These are phyloP conservation scores for Acanthamoeba sp. DNA, from an alignment of 208 protist species.

Conservation along the genomic window DNA sequence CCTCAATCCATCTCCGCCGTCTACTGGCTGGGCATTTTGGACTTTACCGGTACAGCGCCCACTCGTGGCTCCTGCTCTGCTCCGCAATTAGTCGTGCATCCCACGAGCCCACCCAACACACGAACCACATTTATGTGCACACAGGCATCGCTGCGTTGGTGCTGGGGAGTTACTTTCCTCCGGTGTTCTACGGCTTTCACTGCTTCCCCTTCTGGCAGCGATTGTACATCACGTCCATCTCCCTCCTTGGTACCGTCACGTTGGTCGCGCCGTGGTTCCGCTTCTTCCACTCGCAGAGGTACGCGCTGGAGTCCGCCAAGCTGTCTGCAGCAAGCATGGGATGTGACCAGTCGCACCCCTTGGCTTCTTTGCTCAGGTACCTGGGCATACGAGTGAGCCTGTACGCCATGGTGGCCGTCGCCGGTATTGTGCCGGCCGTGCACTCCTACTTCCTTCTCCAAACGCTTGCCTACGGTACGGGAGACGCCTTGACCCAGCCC, in stretches of 20 bases:
- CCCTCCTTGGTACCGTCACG: constrained; percentile 30
- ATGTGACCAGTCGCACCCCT: background rate
- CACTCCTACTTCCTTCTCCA: constrained; percentile 11
- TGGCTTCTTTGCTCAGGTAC: background rate
- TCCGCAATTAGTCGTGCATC: too few species aligned
- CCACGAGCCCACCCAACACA: background rate
- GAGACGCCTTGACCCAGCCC: too few species aligned
- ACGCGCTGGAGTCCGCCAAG: background rate
- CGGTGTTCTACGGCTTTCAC: constrained; percentile 48
- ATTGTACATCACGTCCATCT: constrained; percentile 22
- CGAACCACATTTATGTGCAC: background rate
- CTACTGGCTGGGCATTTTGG: constrained; percentile 24
- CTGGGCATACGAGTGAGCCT: background rate
- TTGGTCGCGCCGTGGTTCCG: constrained; percentile 21
- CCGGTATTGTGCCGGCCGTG: background rate
- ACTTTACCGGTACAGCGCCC: background rate
- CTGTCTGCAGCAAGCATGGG: background rate
- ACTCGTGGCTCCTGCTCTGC: too few species aligned
- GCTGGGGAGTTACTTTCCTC: constrained; percentile 21
- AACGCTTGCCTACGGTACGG: background rate
- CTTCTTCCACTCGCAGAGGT: constrained; percentile 31
- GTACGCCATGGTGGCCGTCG: constrained; percentile 26
- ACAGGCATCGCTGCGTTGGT: constrained; percentile 27
- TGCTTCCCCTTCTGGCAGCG: constrained; percentile 53
- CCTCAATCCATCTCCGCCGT: background rate